Percentiles rank a stretch among this genome's conserved stretches.
Conservation (phyloP, 2,329 filamentous ascomycete species). For the Fusarium proliferatum region DNA sequence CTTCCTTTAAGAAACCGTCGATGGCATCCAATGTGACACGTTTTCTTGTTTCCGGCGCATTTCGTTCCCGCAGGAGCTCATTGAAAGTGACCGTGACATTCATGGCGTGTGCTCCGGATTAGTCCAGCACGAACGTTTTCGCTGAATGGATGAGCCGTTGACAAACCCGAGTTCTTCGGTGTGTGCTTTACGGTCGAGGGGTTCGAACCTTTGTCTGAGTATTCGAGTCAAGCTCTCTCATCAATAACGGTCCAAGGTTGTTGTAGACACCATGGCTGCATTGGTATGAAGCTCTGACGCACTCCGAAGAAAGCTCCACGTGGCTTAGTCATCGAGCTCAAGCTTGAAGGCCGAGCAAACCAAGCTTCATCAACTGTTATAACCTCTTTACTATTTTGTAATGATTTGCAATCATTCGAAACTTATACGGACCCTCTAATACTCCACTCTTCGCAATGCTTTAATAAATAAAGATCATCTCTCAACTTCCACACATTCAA, state of each 20-base stretch:
- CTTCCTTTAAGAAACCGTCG: conserved; percentile 92
- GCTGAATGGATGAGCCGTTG: background rate
- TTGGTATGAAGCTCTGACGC: conserved; percentile 38
- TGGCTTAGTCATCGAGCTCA: conserved; percentile 40
- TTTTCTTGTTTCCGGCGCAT: conserved; percentile 58
- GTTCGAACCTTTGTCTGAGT: conserved; percentile 18
- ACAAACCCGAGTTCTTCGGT: background rate
- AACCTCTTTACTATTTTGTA: conserved; percentile 8
- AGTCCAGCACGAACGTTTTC: conserved; percentile 6
- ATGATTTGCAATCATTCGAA: background rate
- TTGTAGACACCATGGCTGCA: conserved; percentile 45
- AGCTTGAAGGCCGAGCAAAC: background rate
- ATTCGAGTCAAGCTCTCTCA: conserved; percentile 19
- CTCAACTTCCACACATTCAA: background rate
- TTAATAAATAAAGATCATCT: background rate
- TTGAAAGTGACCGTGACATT: conserved; percentile 78
- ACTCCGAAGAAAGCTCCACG: conserved; percentile 27
- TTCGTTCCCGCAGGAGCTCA: conserved; percentile 70
- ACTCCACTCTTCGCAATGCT: background rate
- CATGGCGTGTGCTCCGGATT: conserved; percentile 51
- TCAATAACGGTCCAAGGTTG: conserved; percentile 25
- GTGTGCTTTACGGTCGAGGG: background rate
- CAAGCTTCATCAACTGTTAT: background rate
- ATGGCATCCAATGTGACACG: conserved; percentile 64
- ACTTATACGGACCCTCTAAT: background rate